Conservation (phyloP, 73 alveolate species). For the Vitrella brassicaformis region DNA sequence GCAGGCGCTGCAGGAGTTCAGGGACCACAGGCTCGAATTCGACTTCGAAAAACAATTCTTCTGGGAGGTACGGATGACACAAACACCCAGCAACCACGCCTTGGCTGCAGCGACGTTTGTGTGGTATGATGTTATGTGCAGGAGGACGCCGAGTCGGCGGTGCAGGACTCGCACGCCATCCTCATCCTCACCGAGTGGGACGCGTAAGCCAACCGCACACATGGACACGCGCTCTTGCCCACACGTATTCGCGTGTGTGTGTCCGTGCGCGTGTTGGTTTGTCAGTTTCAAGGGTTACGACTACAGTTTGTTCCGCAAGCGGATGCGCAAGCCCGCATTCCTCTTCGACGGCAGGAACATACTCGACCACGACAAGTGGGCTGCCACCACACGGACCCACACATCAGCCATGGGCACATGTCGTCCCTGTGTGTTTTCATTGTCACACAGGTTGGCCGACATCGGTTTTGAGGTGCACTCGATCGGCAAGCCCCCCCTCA, state of each 20-base stretch:
- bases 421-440: not conserved
- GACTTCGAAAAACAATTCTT: not conserved
- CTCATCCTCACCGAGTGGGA: slow-evolving; percentile 69
- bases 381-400: not conserved
- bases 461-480: slow-evolving; percentile 29
- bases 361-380: slow-evolving; percentile 13
- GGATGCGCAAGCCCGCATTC: slow-evolving; percentile 50
- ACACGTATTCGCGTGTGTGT: no score
- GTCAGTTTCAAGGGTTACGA: slow-evolving; percentile 36
- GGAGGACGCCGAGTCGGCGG: slow-evolving; percentile 30
- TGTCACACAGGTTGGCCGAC: not conserved
- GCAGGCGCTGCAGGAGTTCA: slow-evolving; percentile 53
- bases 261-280: no score
- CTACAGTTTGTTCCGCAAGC: slow-evolving; percentile 5
- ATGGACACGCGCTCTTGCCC: no score
- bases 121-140: slow-evolving; percentile 79
- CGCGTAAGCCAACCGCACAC: no score
- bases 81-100: not conserved
- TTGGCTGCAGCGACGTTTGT: slow-evolving; percentile 50
- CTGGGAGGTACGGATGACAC: not conserved
- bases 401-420: not conserved
- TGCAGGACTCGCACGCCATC: slow-evolving; percentile 22
- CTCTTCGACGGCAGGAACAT: slow-evolving; percentile 47
- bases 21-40: slow-evolving; percentile 44
- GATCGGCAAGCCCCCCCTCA: slow-evolving; percentile 13